Evolutionary conservation across 1,284 basidiomycete species (phyloP), one percentile per base, ranked within the genome.

Genomic region (Cryptococcus neoformans): DNA sequence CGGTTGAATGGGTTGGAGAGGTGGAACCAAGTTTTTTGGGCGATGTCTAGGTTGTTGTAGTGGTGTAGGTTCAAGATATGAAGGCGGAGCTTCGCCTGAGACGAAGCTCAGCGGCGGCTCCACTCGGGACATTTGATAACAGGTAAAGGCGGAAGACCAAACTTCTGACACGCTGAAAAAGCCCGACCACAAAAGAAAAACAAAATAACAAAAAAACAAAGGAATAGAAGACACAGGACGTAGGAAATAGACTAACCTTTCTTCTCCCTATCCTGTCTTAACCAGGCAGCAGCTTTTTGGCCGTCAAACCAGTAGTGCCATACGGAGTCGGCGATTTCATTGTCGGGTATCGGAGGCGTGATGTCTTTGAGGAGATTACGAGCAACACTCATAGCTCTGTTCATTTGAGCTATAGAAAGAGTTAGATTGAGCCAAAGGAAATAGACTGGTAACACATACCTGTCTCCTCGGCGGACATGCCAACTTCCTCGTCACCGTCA

Each of bases 231-330:
- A 41, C 5, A 28, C 5, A 41, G 16, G 16, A 16, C 2, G 40
- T 16, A 48, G 35, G 58, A 64, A 61, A 16, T 35, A 16, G 17
- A 78, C 83, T 88, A 80, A 95, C 92, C 92, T 90, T 88, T 90
- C 65, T 88, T 86, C 35, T 86, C 74, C 63, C 74, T 67, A 44
- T 79, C 76, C 59, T 76, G 77, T 36, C 88, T 66, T 28, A 92
- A 80, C 83, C 86, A 89, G 41, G 84, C 78, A 12, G 94, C 78
- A 6, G 89, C 86, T 68, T 87, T 83, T 44, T 91, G 85, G 16
- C 89, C 83, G 68, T 97, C 87, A 68, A 96, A 98, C 78, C 89
- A 90, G 66, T 82, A 85, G 65, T 98, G 87, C 88, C 92, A 98
- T 46, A 98, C 80, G 1, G 84, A 82, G 64, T 93, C 88, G 68